Evolutionary conservation across 768 basidiomycete genomes (phyloP).

Genomic region (Candolleomyces eurysporus): DNA sequence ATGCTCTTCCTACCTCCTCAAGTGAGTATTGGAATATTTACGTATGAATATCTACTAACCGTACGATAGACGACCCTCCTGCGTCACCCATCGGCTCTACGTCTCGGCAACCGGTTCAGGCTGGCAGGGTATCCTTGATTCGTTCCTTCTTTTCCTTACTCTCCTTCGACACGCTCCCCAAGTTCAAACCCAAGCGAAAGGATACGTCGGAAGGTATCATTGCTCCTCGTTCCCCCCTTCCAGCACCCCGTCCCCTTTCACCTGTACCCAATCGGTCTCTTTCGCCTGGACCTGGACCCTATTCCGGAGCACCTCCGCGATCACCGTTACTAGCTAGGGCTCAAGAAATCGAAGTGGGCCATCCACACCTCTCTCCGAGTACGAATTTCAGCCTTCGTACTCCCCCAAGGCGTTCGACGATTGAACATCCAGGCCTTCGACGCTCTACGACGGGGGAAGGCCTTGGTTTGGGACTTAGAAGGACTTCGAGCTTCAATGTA

Average conservation of each 20-base stretch:
- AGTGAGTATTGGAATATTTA: conserved; percentile 31
- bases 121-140: conserved; percentile 55
- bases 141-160: conserved; percentile 60
- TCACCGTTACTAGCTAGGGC: conserved; percentile 30
- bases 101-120: conserved; percentile 15
- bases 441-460: conserved; percentile 18
- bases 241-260: conserved; percentile 25
- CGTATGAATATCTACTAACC: not conserved
- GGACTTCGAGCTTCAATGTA: conserved; percentile 7
- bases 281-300: conserved; percentile 38
- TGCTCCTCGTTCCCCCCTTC: conserved; percentile 54
- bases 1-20: conserved; percentile 79
- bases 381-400: conserved; percentile 37
- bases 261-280: conserved; percentile 28
- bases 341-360: conserved; percentile 33
- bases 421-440: conserved; percentile 1
- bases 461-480: conserved; percentile 22
- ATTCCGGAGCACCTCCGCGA: conserved; percentile 26
- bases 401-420: conserved; percentile 35
- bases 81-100: conserved; percentile 37
- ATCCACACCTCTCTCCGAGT: conserved; percentile 15
- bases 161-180: conserved; percentile 37
- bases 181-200: conserved; percentile 38
- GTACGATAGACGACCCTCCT: conserved; percentile 28
- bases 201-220: conserved; percentile 67